A percentile compares a stretch with the other conserved stretches of the same genome.
Conservation (phyloP, 306 rosid genomes). For the Hippophae tibetana region DNA sequence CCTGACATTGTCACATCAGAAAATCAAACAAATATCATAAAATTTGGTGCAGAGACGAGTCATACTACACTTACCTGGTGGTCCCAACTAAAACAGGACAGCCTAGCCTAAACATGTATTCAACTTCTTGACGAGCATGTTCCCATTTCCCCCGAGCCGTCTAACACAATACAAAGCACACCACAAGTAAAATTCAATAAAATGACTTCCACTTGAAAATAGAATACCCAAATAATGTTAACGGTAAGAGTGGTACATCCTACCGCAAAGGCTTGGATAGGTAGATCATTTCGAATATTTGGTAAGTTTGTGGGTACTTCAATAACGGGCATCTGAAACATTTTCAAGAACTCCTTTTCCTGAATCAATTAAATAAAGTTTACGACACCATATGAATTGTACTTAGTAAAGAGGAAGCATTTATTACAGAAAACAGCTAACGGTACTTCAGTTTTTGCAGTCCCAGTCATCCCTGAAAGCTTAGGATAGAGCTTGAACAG, state of each 20-base stretch:
- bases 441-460: constrained; percentile 93
- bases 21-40: not conserved
- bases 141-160: constrained; percentile 97
- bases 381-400: constrained; percentile 19
- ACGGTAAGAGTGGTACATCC: constrained; percentile 18
- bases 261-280: constrained; percentile 98
- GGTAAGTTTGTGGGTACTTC: constrained; percentile 95
- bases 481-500: constrained; percentile 93
- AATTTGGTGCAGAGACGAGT: not conserved
- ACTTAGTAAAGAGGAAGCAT: constrained; percentile 11
- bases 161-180: constrained; percentile 31
- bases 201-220: constrained; percentile 3
- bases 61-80: constrained; percentile 52
- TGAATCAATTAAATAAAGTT: constrained; percentile 28
- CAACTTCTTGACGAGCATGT: constrained; percentile 83
- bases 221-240: constrained; percentile 8
- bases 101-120: constrained; percentile 79
- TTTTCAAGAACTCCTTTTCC: constrained; percentile 96
- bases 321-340: constrained; percentile 88
- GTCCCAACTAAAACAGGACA: constrained; percentile 96
- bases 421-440: constrained; percentile 9
- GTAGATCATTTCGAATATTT: constrained; percentile 83
- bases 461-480: constrained; percentile 98
- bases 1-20: not conserved
- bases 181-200: constrained; percentile 17